Evolutionary conservation across 2,329 filamentous ascomycete species (phyloP), one percentile per base, ranked within the genome.

Genomic region (Penicillium sp.): DNA sequence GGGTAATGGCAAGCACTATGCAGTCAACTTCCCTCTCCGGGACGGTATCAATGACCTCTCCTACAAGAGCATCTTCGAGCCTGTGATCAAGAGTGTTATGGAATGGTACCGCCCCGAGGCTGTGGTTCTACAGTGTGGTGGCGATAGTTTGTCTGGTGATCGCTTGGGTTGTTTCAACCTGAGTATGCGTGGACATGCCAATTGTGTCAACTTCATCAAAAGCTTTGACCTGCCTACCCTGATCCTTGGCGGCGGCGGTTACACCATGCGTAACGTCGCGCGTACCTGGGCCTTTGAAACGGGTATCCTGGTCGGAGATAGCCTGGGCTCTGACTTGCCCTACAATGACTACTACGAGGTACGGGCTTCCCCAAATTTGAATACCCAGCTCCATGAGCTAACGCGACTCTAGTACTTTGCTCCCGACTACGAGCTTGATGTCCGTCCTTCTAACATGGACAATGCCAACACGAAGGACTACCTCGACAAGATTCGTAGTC

Each of bases 301-400:
- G 61, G 93, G 93, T 59, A 83, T 91, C 52, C 81, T 97, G 7
- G 90, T 97, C 17, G 90, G 90, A 23, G 85, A 92, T 54, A 82
- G 90, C 24, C 90, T 97, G 82, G 82, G 85, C 9, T 82, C 88
- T 4, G 86, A 89, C n/a, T 80, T 97, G 33, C 93, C 93, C 0
- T 97, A 91, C 73, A 97, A 96, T 58, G 93, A 97, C 77, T 97
- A 97, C 73, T 97, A 97, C 67, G 85, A 88, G 69, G 80, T 82
- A 68, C 63, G 72, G 36, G 26, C 4, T 10, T 27, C n/a, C 32
- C 37, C 17, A 21, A 7, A 37, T 44, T 17, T 8, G 40, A 37
- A 36, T 7, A n/a, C 30, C n/a, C 9, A n/a, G 10, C n/a, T 34
- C 18, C n/a, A 26, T 9, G 17, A 59, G 59, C 64, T 70, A 60